Evolutionary conservation across 352 stramenopile species (phyloP).

Genomic region (Phytophthora boehmeriae): DNA sequence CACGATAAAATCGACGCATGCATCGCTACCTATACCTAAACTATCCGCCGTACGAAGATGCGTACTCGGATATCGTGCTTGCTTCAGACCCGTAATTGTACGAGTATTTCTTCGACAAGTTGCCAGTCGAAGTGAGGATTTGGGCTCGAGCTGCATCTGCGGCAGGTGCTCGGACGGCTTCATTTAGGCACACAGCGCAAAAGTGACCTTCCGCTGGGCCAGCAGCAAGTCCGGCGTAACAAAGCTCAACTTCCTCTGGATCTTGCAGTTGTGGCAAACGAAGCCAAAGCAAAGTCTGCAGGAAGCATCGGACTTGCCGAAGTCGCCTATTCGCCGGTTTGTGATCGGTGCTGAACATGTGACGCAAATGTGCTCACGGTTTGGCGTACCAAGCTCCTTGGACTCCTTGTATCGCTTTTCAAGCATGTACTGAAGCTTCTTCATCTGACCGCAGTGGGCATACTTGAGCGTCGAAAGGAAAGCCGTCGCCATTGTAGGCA

Average conservation of each 20-base stretch:
- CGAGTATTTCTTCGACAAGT: constrained; percentile 20
- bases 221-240: constrained; percentile 31
- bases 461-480: constrained; percentile 38
- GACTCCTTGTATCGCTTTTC: constrained; percentile 22
- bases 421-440: constrained; percentile 33
- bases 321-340: constrained; percentile 17
- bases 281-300: constrained; percentile 35
- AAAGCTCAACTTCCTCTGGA: constrained; percentile 38
- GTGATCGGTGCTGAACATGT: constrained; percentile 22
- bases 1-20: not conserved
- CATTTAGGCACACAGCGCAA: constrained; percentile 37
- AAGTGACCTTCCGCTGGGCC: constrained; percentile 39
- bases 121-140: constrained; percentile 14
- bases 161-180: constrained; percentile 25
- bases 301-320: constrained; percentile 21
- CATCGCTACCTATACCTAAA: not conserved
- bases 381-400: constrained; percentile 24
- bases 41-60: constrained; percentile 17
- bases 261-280: constrained; percentile 30
- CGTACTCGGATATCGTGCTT: constrained; percentile 36
- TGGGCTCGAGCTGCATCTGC: constrained; percentile 30
- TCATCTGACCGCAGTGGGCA: constrained; percentile 32
- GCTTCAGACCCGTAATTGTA: constrained; percentile 29
- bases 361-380: constrained; percentile 27
- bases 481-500: constrained; percentile 20